phyloP scores from a whole-genome alignment of 257 asterid genomes.

The Mitragyna speciosa region DNA sequence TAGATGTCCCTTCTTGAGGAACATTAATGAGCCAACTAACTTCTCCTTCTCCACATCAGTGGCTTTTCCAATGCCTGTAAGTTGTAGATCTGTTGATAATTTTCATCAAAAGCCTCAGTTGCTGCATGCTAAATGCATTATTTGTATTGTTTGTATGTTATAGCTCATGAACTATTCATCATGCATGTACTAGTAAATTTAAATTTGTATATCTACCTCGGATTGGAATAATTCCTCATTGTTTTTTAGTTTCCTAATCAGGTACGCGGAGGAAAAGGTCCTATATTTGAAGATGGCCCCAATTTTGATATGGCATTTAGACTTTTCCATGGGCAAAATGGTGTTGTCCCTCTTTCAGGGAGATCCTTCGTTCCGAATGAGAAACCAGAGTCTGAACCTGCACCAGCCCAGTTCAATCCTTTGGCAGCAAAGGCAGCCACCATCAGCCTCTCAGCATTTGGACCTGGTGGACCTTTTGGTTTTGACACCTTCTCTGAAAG shows the following conservation, averaged over 20 bases:
- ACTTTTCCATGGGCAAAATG: constrained; percentile 92
- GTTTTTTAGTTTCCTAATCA: constrained; percentile 27
- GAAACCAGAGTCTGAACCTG: constrained; percentile 44
- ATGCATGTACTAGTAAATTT: background rate
- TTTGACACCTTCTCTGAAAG: constrained; percentile 70
- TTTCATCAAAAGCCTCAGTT: background rate
- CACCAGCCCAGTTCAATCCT: constrained; percentile 72
- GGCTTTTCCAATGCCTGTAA: constrained; percentile 63
- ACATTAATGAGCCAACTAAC: constrained; percentile 86
- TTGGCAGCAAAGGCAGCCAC: constrained; percentile 92
- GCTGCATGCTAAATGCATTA: background rate
- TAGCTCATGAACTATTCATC: background rate
- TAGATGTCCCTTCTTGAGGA: constrained; percentile 89
- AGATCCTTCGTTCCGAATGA: constrained; percentile 43
- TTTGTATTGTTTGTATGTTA: too few species aligned
- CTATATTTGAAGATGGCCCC: constrained; percentile 95
- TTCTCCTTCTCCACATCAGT: constrained; percentile 67
- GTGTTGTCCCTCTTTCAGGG: constrained; percentile 85
- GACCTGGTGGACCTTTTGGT: constrained; percentile 82
- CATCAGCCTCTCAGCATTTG: constrained; percentile 84
- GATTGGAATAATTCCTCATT: background rate
- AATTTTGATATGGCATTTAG: constrained; percentile 87
- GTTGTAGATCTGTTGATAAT: constrained; percentile 18
- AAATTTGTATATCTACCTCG: background rate
- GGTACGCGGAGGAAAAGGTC: constrained; percentile 70